Percentiles rank a stretch among this genome's conserved stretches.
Evolutionary conservation across 1,284 basidiomycete genomes (phyloP).

Genomic region (Gymnopus androsaceus): DNA sequence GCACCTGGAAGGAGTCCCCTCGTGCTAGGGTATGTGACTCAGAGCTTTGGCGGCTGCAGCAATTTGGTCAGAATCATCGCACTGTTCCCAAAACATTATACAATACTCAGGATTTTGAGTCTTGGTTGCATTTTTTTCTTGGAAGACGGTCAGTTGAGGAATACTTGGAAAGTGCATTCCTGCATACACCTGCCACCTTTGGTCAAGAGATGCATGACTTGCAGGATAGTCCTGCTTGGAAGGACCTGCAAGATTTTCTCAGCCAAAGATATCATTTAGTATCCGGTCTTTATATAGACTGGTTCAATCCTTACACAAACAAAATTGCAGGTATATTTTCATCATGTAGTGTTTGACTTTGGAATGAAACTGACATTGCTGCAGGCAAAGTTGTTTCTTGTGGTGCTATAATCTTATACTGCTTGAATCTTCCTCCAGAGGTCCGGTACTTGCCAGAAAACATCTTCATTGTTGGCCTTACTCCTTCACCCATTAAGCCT

Average conservation of each 20-base stretch:
- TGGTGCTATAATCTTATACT: conserved; percentile 29
- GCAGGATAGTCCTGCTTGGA: conserved; percentile 23
- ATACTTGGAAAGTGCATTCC: conserved; percentile 25
- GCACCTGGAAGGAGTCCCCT: conserved; percentile 18
- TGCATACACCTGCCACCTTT: conserved; percentile 1
- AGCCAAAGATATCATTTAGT: background rate
- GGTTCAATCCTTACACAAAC: conserved; percentile 9
- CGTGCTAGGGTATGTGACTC: conserved; percentile 22
- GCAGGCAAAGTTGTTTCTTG: background rate
- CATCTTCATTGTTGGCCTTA: conserved; percentile 28
- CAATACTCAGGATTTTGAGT: conserved; percentile 30
- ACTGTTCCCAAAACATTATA: conserved; percentile 28
- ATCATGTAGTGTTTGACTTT: no score
- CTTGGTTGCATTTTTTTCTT: conserved; percentile 35
- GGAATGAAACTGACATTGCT: background rate
- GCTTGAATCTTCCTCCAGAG: conserved; percentile 28
- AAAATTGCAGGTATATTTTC: conserved; percentile 1
- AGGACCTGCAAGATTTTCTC: background rate
- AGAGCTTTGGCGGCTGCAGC: conserved; percentile 21
- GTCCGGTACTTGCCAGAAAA: conserved; percentile 27
- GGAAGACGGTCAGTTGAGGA: conserved; percentile 31
- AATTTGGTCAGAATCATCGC: conserved; percentile 24
- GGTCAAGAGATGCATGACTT: conserved; percentile 17
- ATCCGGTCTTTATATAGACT: conserved; percentile 6
- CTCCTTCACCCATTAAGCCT: conserved; percentile 21